Evolutionary conservation across 2,329 filamentous ascomycete genomes (phyloP), one percentile per base, ranked within the genome.

Genomic region (Pyrenophora graminea): DNA sequence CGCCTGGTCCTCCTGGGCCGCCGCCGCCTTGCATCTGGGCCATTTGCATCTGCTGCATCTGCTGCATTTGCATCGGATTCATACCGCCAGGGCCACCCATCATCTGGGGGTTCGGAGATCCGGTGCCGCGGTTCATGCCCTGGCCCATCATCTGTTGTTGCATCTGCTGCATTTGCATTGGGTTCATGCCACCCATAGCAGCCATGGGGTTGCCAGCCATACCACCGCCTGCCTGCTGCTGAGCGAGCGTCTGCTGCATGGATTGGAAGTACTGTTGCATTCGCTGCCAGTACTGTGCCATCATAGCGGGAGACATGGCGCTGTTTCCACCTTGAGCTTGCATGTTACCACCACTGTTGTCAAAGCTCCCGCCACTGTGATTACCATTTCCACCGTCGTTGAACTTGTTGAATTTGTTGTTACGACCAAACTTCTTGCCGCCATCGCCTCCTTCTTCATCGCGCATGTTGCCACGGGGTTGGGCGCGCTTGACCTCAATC

Each of bases 201-300:
- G 53, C 76, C 77, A 79, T 79, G n/a, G 63, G 73, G 56, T 64
- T 70, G 1, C 45, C 50, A 6, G 59, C 50, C 66, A 69, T 70
- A 32, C 66, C 63, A 48, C 68, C 63, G 45, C 67, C 72, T 45
- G 75, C 73, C 63, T 78, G 75, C 58, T 72, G 66, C 33, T 71
- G 57, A 41, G 87, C 88, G 83, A 95, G 90, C 70, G 94, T 88
- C 67, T 93, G 90, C 75, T 96, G 91, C 90, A 96, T 94, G 83
- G 96, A 87, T 50, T 87, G 82, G 74, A 97, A 95, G 76, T 96
- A 96, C 72, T 96, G 90, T 75, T 99, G 94, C 93, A 99, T 97
- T 40, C 92, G 86, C 73, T 96, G 91, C 85, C 94, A 96, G 77
- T 97, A 97, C 73, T 97, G 92, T 2, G 94, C 94, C 91, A 97